Evolutionary conservation across 495 filamentous ascomycete genomes (phyloP).

Genomic region (Talaromyces thailandensis): DNA sequence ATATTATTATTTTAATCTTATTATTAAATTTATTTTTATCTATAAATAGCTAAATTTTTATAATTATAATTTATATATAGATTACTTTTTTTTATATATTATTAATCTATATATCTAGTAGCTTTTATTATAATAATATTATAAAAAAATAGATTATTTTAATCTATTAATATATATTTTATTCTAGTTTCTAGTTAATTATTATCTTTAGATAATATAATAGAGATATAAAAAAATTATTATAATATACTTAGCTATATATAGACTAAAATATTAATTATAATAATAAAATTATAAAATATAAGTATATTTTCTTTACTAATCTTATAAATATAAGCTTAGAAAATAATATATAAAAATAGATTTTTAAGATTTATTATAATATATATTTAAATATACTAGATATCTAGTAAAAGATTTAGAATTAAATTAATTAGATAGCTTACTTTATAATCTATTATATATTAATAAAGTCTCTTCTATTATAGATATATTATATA

Average conservation of each 20-base stretch:
- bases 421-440: slow-evolving; percentile 6
- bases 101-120: neutral
- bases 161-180: neutral
- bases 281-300: neutral
- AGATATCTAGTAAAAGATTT: neutral
- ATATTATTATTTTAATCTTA: no score
- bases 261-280: neutral
- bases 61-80: no score
- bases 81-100: no score
- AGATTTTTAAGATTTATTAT: neutral
- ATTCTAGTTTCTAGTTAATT: neutral
- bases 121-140: no score
- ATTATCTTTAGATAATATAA: neutral
- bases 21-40: no score
- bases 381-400: slow-evolving; percentile 5
- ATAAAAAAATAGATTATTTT: neutral
- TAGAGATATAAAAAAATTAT: no score
- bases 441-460: no score
- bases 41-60: no score
- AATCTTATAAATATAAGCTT: neutral
- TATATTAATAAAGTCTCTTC: no score
- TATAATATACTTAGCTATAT: neutral
- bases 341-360: slow-evolving; percentile 1
- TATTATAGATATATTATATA: no score
- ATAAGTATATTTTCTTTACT: neutral